These are phyloP conservation scores for Bipolaris sorokiniana DNA, from an alignment of 2,329 filamentous ascomycete genomes.

Conservation along the genomic window DNA sequence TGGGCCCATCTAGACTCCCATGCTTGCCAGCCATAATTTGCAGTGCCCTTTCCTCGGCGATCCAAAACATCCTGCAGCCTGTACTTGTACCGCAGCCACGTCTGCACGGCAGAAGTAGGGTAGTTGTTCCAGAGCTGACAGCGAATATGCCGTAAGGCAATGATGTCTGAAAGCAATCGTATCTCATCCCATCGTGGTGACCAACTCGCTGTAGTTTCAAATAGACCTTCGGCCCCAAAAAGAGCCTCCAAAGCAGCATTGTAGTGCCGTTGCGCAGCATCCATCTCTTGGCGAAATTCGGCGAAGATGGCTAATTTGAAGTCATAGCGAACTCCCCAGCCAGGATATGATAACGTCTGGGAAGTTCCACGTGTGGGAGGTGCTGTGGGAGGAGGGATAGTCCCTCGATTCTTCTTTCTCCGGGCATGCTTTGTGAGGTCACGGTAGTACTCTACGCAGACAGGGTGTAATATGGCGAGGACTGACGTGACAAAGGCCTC, in stretches of 20 bases:
- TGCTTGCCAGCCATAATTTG: slow-evolving; percentile 90
- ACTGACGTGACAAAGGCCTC: slow-evolving; percentile 75
- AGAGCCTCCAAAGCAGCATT: slow-evolving; percentile 85
- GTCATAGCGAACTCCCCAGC: slow-evolving; percentile 94
- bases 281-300: slow-evolving; percentile 92
- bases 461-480: slow-evolving; percentile 72
- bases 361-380: slow-evolving; percentile 85
- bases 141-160: slow-evolving; percentile 80
- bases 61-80: slow-evolving; percentile 80
- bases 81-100: slow-evolving; percentile 79
- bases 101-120: slow-evolving; percentile 77
- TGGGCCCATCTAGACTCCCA: slow-evolving; percentile 82
- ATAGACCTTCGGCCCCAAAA: slow-evolving; percentile 76
- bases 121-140: slow-evolving; percentile 82
- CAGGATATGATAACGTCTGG: slow-evolving; percentile 80
- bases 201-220: slow-evolving; percentile 90
- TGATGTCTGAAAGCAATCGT: slow-evolving; percentile 81
- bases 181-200: slow-evolving; percentile 89
- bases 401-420: slow-evolving; percentile 82
- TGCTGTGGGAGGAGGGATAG: slow-evolving; percentile 78
- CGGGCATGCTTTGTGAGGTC: slow-evolving; percentile 91
- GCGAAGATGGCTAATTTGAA: slow-evolving; percentile 91
- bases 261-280: slow-evolving; percentile 82
- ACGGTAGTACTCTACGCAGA: slow-evolving; percentile 86
- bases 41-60: slow-evolving; percentile 80